Evolutionary conservation across 2,329 filamentous ascomycete genomes (phyloP), one percentile per base, ranked within the genome.

Genomic region (Neofusicoccum kwambonambiense): DNA sequence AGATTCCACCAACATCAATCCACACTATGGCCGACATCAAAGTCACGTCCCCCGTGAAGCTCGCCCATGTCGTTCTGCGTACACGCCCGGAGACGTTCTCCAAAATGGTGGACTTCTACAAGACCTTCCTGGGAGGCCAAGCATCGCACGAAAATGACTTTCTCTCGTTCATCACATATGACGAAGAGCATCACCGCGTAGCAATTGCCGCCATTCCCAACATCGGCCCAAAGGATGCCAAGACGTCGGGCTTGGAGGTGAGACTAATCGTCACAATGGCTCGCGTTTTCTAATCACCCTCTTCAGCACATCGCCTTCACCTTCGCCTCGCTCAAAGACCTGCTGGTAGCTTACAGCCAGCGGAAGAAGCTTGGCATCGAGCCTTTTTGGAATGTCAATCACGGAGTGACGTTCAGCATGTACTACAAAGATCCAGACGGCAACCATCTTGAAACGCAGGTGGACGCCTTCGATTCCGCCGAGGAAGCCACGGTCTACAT

Each of bases 401-500:
- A 84, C 69, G 82, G 82, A 3, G 74, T 76, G 1, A 83, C 79
- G 1, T 80, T 75, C 0, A 79, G 76, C 68, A 78, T 84, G 44
- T 84, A 84, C 70, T 84, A 84, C 68, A 65, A 67, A 7, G 82
- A 84, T 69, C 82, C 81, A 4, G 81, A 84, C 68, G 79, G 81
- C 12, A 84, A 83, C 69, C 67, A 72, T 68, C 61, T 84, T 35
- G 83, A 84, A 72, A 78, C 75, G 3, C 81, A 83, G 68, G 78
- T 82, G 64, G 80, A 78, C 56, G 37, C 5, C 7, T 44, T 81
- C 60, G 74, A 76, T 4, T 75, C 71, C 0, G 64, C 64, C 1
- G 74, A 75, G 17, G 80, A 80, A 27, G 76, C 79, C 0, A 76
- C 67, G 0, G 71, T 65, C 5, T 83, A 75, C 67, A 81, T 85